Conservation (phyloP, 140 eudicot genomes). For the Cichorium intybus region DNA sequence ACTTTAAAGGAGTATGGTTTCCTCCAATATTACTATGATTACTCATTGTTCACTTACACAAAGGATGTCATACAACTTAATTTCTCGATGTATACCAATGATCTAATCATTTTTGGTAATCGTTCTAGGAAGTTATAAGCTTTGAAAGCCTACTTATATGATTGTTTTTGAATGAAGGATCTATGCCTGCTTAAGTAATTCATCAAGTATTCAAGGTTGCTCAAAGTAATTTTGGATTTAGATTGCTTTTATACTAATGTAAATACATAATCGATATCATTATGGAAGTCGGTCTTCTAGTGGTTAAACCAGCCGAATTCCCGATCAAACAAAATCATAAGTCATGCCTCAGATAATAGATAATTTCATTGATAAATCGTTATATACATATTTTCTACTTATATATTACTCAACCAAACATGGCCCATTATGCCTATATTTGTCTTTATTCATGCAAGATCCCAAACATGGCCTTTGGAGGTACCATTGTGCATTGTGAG, state of each 20-base stretch:
- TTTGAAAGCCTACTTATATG: slow-evolving; percentile 20
- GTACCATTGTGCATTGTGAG: not conserved
- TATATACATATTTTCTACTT: slow-evolving; percentile 19
- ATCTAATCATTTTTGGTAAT: slow-evolving; percentile 19
- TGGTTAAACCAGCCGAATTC: not conserved
- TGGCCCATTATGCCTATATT: slow-evolving; percentile 4
- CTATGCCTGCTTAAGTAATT: slow-evolving; percentile 7
- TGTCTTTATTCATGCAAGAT: not conserved
- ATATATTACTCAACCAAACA: not conserved
- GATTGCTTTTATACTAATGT: slow-evolving; percentile 1
- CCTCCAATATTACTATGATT: slow-evolving; percentile 11
- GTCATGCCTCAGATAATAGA: not conserved
- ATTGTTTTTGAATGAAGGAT: slow-evolving; percentile 19
- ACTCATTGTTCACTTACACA: slow-evolving; percentile 11
- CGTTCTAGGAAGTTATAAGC: not conserved
- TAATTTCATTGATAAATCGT: not conserved
- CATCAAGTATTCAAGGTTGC: slow-evolving; percentile 23
- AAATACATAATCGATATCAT: slow-evolving; percentile 15
- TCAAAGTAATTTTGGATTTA: not conserved
- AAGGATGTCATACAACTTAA: not conserved
- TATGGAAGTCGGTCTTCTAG: slow-evolving; percentile 4
- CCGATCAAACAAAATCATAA: slow-evolving; percentile 6
- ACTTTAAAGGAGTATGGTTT: not conserved
- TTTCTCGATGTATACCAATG: slow-evolving; percentile 31
- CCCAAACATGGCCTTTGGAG: slow-evolving; percentile 9